A percentile compares a stretch with the other conserved stretches of the same genome.
Evolutionary conservation across 768 basidiomycete species (phyloP).

Genomic region (Mycena olivaceomarginata): DNA sequence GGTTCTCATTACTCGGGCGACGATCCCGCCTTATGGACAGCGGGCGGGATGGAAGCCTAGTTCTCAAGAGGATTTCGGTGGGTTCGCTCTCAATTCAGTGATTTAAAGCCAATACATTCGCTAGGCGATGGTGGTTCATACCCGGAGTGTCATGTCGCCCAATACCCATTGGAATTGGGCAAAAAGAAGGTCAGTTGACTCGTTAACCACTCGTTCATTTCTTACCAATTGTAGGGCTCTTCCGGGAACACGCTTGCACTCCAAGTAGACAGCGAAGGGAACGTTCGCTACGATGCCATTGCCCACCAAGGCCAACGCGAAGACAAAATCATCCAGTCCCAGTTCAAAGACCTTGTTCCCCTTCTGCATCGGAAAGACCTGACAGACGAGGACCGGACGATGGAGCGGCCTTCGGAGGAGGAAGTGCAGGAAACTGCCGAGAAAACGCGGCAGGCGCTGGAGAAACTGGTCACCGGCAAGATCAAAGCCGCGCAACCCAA

Average conservation of each 20-base stretch:
- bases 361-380: conserved; percentile 93
- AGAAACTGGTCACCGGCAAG: conserved; percentile 95
- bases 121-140: conserved; percentile 90
- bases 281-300: conserved; percentile 97
- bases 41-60: conserved; percentile 91
- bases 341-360: conserved; percentile 98
- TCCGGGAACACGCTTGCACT: conserved; percentile 97
- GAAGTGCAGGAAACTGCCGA: conserved; percentile 95
- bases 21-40: conserved; percentile 90
- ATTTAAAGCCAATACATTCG: conserved; percentile 30
- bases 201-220: conserved; percentile 12
- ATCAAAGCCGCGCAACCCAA: conserved; percentile 99
- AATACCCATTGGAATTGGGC: conserved; percentile 97
- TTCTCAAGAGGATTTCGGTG: conserved; percentile 89
- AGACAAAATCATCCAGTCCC: conserved; percentile 92
- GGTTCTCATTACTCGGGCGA: conserved; percentile 68
- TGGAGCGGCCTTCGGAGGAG: conserved; percentile 97
- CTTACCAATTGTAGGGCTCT: conserved; percentile 73
- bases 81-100: conserved; percentile 49
- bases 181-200: conserved; percentile 86
- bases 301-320: conserved; percentile 95
- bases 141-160: conserved; percentile 97
- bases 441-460: conserved; percentile 92
- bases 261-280: conserved; percentile 97
- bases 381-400: conserved; percentile 78